Evolutionary conservation across 495 filamentous ascomycete genomes (phyloP), one percentile per base, ranked within the genome.

Genomic region (Penicillium samsonianum): DNA sequence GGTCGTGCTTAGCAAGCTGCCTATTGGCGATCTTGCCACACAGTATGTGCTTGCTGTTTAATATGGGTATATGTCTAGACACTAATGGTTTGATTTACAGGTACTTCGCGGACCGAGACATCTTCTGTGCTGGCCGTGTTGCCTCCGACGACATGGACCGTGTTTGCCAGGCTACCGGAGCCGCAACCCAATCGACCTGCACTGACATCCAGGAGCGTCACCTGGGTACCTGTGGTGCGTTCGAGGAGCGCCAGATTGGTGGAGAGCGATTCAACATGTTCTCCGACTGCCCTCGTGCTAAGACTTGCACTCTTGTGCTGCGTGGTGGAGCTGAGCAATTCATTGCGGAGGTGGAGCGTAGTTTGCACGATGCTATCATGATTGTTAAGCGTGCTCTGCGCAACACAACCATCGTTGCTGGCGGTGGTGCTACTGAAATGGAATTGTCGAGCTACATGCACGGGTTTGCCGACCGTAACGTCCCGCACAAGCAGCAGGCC

Each of bases 201-300:
- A 96, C 90, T 47, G 93, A 98, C 74, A 96, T 98, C 73, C 86
- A 87, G 53, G 78, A 87, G 1, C 84, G 90, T 63, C 93, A 98
- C 73, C 84, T 98, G 33, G 94, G 94, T 58, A 93, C 89, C 30
- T 98, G 94, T 72, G 93, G 87, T 56, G 69, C 67, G 19, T 98
- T 98, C 69, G 92, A 98, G 55, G 94, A 98, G 82, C 85, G 90
- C 50, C 94, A 98, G 77, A 96, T 98, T 57, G 94, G 94, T 60
- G 89, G 91, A 60, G 94, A 98, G 78, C 90, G 94, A 35, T 96
- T 90, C 84, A 98, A 98, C 81, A 87, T 98, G 77, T 98, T 98
- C 75, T 90, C 93, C 67, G 90, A 92, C 66, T 98, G 94, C 78
- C 90, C 94, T 28, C 85, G 82, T 61, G 94, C 94, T 57, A 96